phyloP scores from a whole-genome alignment of 768 basidiomycete species.

The Crepidotus variabilis region DNA sequence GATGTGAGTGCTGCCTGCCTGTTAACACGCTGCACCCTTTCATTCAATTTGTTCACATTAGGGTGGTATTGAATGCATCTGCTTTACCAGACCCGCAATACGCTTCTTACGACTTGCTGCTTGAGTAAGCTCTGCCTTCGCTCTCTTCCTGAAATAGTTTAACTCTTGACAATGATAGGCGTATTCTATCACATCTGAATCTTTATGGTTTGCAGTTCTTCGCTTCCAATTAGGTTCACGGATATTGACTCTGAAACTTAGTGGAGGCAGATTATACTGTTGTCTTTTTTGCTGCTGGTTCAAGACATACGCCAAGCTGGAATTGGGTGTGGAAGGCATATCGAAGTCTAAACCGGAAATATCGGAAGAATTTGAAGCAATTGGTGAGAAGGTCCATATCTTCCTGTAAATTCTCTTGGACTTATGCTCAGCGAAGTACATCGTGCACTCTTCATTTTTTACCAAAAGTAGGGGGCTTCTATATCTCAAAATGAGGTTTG shows the following conservation, averaged over 20 bases:
- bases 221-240: background rate
- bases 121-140: constrained; percentile 49
- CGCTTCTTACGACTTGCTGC: constrained; percentile 73
- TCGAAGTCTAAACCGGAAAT: constrained; percentile 74
- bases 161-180: constrained; percentile 36
- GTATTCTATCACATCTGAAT: constrained; percentile 75
- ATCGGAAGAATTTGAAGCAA: constrained; percentile 84
- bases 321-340: constrained; percentile 94
- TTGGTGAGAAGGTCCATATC: constrained; percentile 38
- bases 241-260: constrained; percentile 21
- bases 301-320: constrained; percentile 72
- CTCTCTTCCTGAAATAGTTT: background rate
- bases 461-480: constrained; percentile 64
- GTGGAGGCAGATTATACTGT: constrained; percentile 90
- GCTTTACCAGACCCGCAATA: constrained; percentile 77
- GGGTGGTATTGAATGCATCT: constrained; percentile 82
- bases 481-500: background rate
- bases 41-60: constrained; percentile 23
- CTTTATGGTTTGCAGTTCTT: constrained; percentile 58
- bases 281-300: constrained; percentile 82
- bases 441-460: constrained; percentile 86
- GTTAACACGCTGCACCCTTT: background rate
- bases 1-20: constrained; percentile 55
- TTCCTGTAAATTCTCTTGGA: background rate
- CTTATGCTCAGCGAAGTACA: constrained; percentile 46